Evolutionary conservation across 495 filamentous ascomycete species (phyloP).

Genomic region (Xylaria longipes): DNA sequence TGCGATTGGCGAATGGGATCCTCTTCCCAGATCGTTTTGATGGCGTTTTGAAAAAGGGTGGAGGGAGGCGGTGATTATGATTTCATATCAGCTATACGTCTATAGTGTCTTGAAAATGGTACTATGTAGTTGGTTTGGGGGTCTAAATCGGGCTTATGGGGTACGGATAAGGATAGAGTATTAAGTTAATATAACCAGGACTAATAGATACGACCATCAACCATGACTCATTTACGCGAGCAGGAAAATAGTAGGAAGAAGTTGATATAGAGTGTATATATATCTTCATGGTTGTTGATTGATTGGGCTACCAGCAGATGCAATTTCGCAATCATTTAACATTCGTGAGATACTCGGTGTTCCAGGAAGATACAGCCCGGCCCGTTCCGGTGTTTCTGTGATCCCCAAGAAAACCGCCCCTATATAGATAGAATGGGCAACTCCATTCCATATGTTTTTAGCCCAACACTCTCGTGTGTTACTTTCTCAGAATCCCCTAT

Average conservation of each 20-base stretch:
- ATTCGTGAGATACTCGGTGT: background rate
- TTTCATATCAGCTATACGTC: background rate
- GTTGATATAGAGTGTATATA: background rate
- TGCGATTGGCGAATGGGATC: conserved; percentile 51
- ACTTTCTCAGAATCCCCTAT: background rate
- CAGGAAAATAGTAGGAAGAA: background rate
- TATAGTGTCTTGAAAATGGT: background rate
- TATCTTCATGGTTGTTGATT: background rate
- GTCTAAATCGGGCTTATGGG: background rate
- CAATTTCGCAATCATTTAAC: conserved; percentile 1
- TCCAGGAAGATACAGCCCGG: background rate
- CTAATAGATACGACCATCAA: background rate
- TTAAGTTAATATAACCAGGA: background rate
- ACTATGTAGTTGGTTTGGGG: background rate
- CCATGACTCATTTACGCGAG: background rate
- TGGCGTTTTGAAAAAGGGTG: conserved; percentile 31
- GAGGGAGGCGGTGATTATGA: conserved; percentile 15
- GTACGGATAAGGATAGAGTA: background rate
- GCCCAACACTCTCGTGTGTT: background rate
- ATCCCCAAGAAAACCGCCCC: background rate
- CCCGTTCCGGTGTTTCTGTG: background rate
- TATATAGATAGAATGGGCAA: conserved; percentile 2
- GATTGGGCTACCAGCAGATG: background rate
- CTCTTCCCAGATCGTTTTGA: conserved; percentile 54
- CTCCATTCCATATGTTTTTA: background rate